Base-by-base conservation (phyloP, 2,329 filamentous ascomycete genomes). In the Aspergillus awamori region DNA sequence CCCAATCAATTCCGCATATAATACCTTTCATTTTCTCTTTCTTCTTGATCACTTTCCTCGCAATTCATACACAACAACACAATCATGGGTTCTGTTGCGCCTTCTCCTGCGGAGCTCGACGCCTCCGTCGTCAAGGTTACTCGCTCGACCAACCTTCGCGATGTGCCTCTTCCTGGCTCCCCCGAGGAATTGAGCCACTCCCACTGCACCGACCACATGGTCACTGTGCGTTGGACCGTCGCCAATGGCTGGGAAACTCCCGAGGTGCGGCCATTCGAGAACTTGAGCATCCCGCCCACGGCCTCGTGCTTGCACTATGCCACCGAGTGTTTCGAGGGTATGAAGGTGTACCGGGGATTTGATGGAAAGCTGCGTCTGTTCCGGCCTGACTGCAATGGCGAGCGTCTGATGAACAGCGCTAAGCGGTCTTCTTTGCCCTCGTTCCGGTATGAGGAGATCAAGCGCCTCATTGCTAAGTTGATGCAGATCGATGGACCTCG, bases 261-360 rank as follows among this genome's bases (percentile, higher is more conserved):
- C 1, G 84, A 89, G 69, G 84, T 96, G 61, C 86, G 87, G 74
- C 90, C 92, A 26, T 95, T 92, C 76, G 90, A 90, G 0, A 89
- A 91, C 10, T 80, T 96, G 57, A 84, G 84, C 64, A 86, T 96
- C 70, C 89, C 92, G 81, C 92, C 92, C 38, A 93, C 89, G 4
- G 91, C 92, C 13, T 91, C 88, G 3, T 87, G 88, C 63, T 84
- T 96, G 62, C 92, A 96, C 83, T 96, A 96, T 78, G 92, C 92
- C 10, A 96, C 92, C 52, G 90, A 94, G 78, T 96, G 92, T 77
- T 96, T 96, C 79, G 92, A 96, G 79, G 92, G 92, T 11, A 83
- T 89, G 80, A 96, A 96, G 79, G 86, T 86, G 49, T 86, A 87
- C 75, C 88, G 86, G 72, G 79, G 87, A 74, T 77, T 84, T 67